Base-by-base conservation (phyloP, 208 protist species). In the Leishmania tarentolae region DNA sequence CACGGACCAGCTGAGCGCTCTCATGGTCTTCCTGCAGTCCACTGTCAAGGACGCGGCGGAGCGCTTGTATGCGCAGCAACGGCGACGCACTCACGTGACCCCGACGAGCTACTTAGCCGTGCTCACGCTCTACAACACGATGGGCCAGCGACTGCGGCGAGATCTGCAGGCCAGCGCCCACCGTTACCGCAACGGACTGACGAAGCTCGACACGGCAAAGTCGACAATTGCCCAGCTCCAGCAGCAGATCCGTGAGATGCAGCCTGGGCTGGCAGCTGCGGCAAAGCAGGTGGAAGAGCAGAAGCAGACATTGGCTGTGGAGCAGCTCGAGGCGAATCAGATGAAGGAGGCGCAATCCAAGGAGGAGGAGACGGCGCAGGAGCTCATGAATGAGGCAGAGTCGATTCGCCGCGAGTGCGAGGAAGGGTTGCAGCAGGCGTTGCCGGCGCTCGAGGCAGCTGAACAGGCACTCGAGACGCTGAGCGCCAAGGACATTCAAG, bases 31-130 rank as follows among this genome's bases (percentile, higher is more conserved):
- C 70, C 90, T 99, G 74, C 98, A 99, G 83, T 74, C 82, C 44
- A 89, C 87, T n/a, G 97, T 99, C 13, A 91, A 93, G 85, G 84
- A 89, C 24, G 88, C 88, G 17, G 94, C 93, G 15, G 85, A 94
- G 56, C 86, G 91, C 63, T 97, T 99, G 74, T 97, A 90, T 78
- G 86, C 89, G 61, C 90, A 98, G 86, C 84, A 96, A 59, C 96
- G 91, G 72, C 90, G 98, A 19, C 93, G 92, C 79, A 98, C 97
- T 79, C 98, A 99, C 92, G 98, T 97, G 24, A 99, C 98, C 56
- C 98, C 98, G 28, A 99, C 95, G 65, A 98, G 90, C 74, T 99
- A 99, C 89, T 90, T 99, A 24, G 94, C 95, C 69, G 91, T 99
- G n/a, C 89, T 99, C 53, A 83, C 87, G 28, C 90, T 97, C 59